phyloP scores from a whole-genome alignment of 164 flowering plant genomes.

The Vitis riparia region DNA sequence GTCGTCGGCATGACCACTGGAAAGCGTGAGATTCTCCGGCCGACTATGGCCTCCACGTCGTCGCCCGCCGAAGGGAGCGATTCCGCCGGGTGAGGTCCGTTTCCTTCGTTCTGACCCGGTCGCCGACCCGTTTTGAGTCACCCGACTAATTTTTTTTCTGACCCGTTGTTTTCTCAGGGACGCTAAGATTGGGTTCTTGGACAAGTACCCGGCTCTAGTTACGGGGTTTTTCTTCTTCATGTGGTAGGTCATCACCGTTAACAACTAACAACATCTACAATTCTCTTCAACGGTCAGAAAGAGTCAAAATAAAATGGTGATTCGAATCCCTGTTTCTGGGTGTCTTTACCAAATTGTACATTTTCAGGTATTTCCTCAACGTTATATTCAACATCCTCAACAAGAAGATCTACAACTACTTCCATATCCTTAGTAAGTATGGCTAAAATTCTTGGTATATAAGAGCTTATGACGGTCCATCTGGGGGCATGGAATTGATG shows the following conservation, averaged over 20 bases:
- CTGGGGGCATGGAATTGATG: background rate
- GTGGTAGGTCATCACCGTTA: constrained; percentile 54
- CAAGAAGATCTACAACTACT: constrained; percentile 98
- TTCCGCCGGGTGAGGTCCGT: constrained; percentile 97
- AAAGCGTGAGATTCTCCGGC: constrained; percentile 39
- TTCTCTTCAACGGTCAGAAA: background rate
- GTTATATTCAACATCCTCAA: constrained; percentile 97
- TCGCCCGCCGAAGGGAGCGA: constrained; percentile 66
- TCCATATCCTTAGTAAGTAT: constrained; percentile 95
- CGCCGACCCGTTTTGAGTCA: constrained; percentile 11
- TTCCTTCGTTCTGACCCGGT: constrained; percentile 30
- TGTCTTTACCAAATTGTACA: constrained; percentile 12
- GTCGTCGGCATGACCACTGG: background rate
- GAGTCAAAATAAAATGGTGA: background rate
- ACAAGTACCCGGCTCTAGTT: constrained; percentile 74
- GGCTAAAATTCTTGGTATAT: background rate
- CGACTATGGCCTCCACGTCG: constrained; percentile 50
- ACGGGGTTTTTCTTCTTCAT: constrained; percentile 99
- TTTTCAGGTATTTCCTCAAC: constrained; percentile 85
- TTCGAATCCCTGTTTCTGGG: background rate
- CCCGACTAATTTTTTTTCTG: constrained; percentile 16
- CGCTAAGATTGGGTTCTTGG: constrained; percentile 58
- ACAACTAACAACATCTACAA: too few relatives aligned
- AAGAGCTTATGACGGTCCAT: too few relatives aligned
- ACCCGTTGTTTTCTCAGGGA: constrained; percentile 43